phyloP scores from a whole-genome alignment of 1,284 basidiomycete genomes.

The Tilletia indica region DNA sequence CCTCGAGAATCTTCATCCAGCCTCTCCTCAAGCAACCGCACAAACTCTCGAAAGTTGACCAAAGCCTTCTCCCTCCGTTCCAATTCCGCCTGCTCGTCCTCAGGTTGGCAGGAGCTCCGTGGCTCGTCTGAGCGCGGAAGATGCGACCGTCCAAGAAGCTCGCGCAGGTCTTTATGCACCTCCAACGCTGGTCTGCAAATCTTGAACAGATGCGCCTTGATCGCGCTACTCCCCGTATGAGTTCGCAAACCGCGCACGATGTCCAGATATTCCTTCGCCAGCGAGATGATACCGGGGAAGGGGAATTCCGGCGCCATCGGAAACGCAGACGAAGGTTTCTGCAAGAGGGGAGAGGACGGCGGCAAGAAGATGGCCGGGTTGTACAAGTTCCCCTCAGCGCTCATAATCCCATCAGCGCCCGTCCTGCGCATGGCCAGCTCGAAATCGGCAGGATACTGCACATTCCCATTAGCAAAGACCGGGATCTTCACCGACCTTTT shows the following conservation, averaged over 20 bases:
- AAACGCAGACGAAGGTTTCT: conserved; percentile 26
- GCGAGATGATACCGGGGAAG: conserved; percentile 66
- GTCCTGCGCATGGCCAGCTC: conserved; percentile 74
- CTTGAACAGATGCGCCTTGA: conserved; percentile 92
- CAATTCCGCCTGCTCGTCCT: conserved; percentile 61
- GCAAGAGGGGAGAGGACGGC: background rate
- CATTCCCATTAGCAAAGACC: conserved; percentile 96
- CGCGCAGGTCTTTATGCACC: conserved; percentile 71
- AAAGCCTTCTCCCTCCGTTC: conserved; percentile 59
- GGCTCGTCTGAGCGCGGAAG: conserved; percentile 29
- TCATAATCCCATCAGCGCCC: conserved; percentile 88
- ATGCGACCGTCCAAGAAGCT: conserved; percentile 58
- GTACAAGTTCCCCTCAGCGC: conserved; percentile 90
- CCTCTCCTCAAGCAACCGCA: conserved; percentile 67
- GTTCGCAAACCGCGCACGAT: conserved; percentile 75
- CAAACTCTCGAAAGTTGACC: conserved; percentile 64
- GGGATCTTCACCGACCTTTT: conserved; percentile 84
- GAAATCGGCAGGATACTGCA: conserved; percentile 80
- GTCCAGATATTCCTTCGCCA: conserved; percentile 82
- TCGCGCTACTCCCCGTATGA: conserved; percentile 69
- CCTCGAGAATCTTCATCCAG: conserved; percentile 63
- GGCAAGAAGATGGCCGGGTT: conserved; percentile 77
- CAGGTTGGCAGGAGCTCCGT: conserved; percentile 30
- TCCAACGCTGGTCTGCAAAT: conserved; percentile 76
- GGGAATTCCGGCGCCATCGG: conserved; percentile 37